Evolutionary conservation across 2,329 filamentous ascomycete genomes (phyloP), one percentile per base, ranked within the genome.

Genomic region (Verticillium zaregamsianum): DNA sequence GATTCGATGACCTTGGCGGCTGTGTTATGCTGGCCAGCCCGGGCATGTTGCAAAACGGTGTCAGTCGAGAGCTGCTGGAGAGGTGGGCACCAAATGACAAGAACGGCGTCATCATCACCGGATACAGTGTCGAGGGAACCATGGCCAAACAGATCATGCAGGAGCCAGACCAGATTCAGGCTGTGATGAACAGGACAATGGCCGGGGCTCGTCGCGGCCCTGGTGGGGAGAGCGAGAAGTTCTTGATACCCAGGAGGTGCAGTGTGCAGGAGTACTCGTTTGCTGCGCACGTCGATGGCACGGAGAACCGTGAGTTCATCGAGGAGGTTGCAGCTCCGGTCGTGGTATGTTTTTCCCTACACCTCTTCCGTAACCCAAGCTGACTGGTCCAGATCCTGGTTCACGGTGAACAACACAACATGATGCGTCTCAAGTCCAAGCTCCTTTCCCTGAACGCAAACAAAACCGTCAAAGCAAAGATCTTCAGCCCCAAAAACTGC

Each of bases 61-160:
- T 97, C 20, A 97, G 93, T 70, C 85, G 95, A 73, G 92, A 97
- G 73, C 80, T 99, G 11, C 84, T 99, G 5, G 95, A 99, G 79
- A 82, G 94, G 69, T 99, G 95, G 95, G 94, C 94, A 1, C 95
- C 95, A 0, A 96, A 92, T 76, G 90, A 95, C 65, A 93, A 95
- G 74, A 99, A 99, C 71, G 95, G 94, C n/a, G 92, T 99, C 54
- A 91, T 99, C 68, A 97, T 99, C 75, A 99, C 95, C 0, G 95
- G 95, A 72, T 99, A 99, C 78, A 97, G 93, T 64, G 94, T 99
- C 8, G 95, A 99, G 76, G 95, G 95, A 6, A 99, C 95, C 0
- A 98, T 99, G 94, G 95, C 93, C 3, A 94, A 97, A 75, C 88
- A 95, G 69, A 91, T 99, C 65, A 90, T 98, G 78, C 92, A 94